Evolutionary conservation across 2,329 filamentous ascomycete genomes (phyloP), one percentile per base, ranked within the genome.

Genomic region (Xylaria sp.): DNA sequence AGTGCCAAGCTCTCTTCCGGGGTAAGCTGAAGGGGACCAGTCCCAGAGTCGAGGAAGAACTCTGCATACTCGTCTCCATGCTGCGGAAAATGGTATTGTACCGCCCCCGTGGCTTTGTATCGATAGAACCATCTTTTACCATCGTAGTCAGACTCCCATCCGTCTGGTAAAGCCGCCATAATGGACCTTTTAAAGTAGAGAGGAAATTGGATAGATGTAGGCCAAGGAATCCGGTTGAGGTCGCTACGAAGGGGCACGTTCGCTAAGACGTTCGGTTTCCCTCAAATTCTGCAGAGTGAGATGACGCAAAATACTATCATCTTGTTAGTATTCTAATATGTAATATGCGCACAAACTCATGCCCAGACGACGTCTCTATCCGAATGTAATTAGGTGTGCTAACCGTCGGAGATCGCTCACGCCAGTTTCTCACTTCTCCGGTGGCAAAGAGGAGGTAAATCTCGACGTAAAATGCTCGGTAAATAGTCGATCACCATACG

Each of bases 111-210:
- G 23, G 82, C 73, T 63, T 76, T 80, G 73, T 82, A 84, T 55
- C 76, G 77, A 69, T 82, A 85, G 71, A 84, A 80, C 83, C 83
- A 85, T 30, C 83, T 78, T 11, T 61, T 66, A 56, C 82, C 82
- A 63, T 85, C 82, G 65, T 84, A 84, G 69, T 84, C 83, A 67
- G 73, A 77, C 59, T 83, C 80, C 83, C 83, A 85, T 57, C 80
- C 79, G 6, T 76, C 73, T 1, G 81, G 81, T 37, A 85, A 78
- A 53, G 70, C 73, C 3, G 74, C 62, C 77, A 79, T 67, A 19
- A 62, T 48, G 44, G 9, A n/a, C n/a, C 34, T 30, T 51, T 9
- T n/a, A 42, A 19, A 16, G 18, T n/a, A 19, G 18, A 30, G 51
- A 10, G 11, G 37, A 11, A 34, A 58, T 59, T 30, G 51, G 13